Base-by-base conservation (phyloP, 768 basidiomycete genomes). In the Lanmaoa pseudosensibilis region DNA sequence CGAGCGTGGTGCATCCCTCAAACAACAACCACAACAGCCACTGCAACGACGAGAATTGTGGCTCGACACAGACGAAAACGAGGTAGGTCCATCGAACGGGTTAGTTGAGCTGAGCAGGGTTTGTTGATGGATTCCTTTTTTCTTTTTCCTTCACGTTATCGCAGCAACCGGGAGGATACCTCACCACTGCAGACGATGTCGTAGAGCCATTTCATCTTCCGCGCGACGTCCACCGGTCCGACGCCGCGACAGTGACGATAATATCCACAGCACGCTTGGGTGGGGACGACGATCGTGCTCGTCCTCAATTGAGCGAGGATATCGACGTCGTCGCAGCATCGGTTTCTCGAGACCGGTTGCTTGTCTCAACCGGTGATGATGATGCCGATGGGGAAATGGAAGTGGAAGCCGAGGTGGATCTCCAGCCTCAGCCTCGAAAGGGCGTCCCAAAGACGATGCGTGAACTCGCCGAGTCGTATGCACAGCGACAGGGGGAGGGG, bases 181-280 rank as follows among this genome's bases (percentile, higher is more conserved):
- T 93, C 18, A 78, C 82, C 8, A 84, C 79, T 15, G 87, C 84
- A 8, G 88, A 87, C 63, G 84, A 82, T 56, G 86, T 92, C 51
- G 88, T 93, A 2, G 77, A 87, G 68, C 81, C 83, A 2, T 93
- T 84, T 69, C 80, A 80, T 55, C 74, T 93, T 27, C 91, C 91
- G 1, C 84, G 83, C 58, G 80, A 78, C 76, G 8, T 69, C 64
- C 62, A 69, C 50, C 39, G 19, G 60, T n/a, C 41, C 5, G 65
- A 65, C 27, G 38, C 36, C 19, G 55, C 59, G 19, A 30, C 46
- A n/a, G 53, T 50, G 21, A 57, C 56, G 2, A 47, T 52, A n/a
- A 50, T 51, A 30, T 55, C 68, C 12, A 30, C 51, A 15, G 34
- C 41, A 13, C 32, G 1, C 19, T 18, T 50, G 19, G 16, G 1